These are phyloP conservation scores for Globisporangium iwayamae DNA, from an alignment of 352 stramenopile genomes.

Conservation along the genomic window DNA sequence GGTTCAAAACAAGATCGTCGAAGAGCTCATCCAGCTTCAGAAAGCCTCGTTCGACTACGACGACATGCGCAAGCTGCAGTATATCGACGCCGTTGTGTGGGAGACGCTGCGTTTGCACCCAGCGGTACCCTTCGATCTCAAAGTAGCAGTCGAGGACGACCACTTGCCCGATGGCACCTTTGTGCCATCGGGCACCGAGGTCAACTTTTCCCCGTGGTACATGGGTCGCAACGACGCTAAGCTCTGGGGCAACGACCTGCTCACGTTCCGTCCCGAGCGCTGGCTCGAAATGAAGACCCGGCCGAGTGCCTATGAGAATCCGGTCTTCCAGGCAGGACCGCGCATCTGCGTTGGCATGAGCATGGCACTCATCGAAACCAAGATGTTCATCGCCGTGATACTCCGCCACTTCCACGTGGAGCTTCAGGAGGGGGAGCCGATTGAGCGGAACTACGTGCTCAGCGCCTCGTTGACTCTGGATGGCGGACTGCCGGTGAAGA, in stretches of 20 bases:
- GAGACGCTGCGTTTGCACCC: slow-evolving; percentile 75
- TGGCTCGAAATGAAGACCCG: slow-evolving; percentile 15
- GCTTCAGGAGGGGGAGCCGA: slow-evolving; percentile 36
- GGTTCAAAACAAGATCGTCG: slow-evolving; percentile 50
- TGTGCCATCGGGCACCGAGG: slow-evolving; percentile 45
- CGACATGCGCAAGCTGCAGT: slow-evolving; percentile 52
- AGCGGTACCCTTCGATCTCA: slow-evolving; percentile 67
- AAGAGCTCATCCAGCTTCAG: slow-evolving; percentile 26
- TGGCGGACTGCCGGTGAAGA: slow-evolving; percentile 36
- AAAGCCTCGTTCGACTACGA: slow-evolving; percentile 40
- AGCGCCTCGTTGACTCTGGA: slow-evolving; percentile 55
- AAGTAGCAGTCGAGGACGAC: slow-evolving; percentile 19
- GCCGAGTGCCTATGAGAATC: slow-evolving; percentile 68
- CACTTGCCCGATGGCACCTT: slow-evolving; percentile 13
- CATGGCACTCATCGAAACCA: slow-evolving; percentile 61
- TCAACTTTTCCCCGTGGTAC: slow-evolving; percentile 68
- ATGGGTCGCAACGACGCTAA: slow-evolving; percentile 2
- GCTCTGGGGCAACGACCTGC: slow-evolving; percentile 15
- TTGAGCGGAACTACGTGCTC: slow-evolving; percentile 43
- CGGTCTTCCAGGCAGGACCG: slow-evolving; percentile 63
- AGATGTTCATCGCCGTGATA: slow-evolving; percentile 46
- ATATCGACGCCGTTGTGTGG: slow-evolving; percentile 62
- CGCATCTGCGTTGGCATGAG: slow-evolving; percentile 72
- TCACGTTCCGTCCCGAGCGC: slow-evolving; percentile 15
- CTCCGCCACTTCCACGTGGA: slow-evolving; percentile 38